A percentile compares a stretch with the other conserved stretches of the same genome.
Conservation (phyloP, 2,329 filamentous ascomycete species). For the Fusarium tanahbumbuense region DNA sequence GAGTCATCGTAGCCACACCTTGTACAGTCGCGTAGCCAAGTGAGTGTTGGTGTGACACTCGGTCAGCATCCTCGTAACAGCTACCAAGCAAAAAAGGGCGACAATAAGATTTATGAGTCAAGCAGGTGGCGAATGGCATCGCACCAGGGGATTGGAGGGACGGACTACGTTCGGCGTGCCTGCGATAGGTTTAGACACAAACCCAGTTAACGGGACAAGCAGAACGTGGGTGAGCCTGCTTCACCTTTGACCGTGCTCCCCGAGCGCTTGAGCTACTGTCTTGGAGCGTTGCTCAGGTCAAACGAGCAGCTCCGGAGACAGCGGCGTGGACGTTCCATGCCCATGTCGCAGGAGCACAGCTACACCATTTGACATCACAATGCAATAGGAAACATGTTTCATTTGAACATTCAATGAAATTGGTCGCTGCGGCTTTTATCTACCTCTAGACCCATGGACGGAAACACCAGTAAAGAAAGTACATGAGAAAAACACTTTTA, state of each 20-base stretch:
- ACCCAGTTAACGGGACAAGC: not conserved
- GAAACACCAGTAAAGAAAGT: constrained; percentile 40
- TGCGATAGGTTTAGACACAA: not conserved
- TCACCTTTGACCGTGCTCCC: not conserved
- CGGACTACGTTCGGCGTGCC: not conserved
- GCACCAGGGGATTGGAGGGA: too few species aligned
- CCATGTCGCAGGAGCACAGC: not conserved
- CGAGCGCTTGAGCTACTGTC: too few species aligned
- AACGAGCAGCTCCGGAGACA: not conserved
- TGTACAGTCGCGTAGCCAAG: too few species aligned
- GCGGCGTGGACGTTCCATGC: not conserved
- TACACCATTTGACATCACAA: not conserved
- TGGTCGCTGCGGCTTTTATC: constrained; percentile 42
- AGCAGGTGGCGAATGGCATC: not conserved
- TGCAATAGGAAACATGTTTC: not conserved
- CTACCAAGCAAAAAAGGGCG: not conserved
- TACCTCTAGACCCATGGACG: constrained; percentile 43
- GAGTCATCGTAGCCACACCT: not conserved
- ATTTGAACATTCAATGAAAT: constrained; percentile 29
- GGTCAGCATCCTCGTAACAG: not conserved
- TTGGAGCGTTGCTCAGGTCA: not conserved
- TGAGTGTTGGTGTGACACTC: not conserved
- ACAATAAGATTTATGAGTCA: not conserved
- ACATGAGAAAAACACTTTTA: constrained; percentile 37
- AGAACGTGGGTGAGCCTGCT: not conserved